A percentile compares a stretch with the other conserved stretches of the same genome.
Conservation (phyloP, 768 basidiomycete species). For the Coprinopsis sp. region DNA sequence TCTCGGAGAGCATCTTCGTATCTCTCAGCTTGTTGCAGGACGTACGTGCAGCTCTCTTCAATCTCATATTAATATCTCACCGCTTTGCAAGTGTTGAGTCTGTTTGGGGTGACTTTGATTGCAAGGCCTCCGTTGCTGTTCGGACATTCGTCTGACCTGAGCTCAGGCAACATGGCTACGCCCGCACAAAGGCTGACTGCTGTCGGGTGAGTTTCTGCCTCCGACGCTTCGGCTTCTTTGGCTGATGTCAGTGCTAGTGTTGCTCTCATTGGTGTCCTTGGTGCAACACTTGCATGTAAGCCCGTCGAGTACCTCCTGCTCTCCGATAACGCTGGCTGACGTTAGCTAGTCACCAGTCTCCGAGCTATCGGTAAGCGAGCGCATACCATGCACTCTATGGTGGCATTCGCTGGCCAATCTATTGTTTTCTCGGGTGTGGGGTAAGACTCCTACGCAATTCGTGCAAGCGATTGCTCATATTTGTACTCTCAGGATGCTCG, state of each 20-base stretch:
- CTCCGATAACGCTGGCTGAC: background rate
- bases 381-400: conserved; percentile 63
- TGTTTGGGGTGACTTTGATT: conserved; percentile 76
- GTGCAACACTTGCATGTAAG: conserved; percentile 67
- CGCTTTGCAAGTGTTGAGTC: conserved; percentile 45
- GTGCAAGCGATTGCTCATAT: background rate
- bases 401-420: conserved; percentile 57
- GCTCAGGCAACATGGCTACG: conserved; percentile 14
- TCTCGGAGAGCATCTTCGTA: conserved; percentile 55
- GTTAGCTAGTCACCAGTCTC: conserved; percentile 27
- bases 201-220: conserved; percentile 43
- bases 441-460: conserved; percentile 18
- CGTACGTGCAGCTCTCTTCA: conserved; percentile 20
- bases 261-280: conserved; percentile 59
- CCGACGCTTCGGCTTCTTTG: background rate
- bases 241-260: conserved; percentile 37
- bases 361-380: conserved; percentile 69
- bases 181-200: conserved; percentile 48
- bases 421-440: conserved; percentile 32
- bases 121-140: conserved; percentile 77
- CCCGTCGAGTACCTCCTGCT: background rate
- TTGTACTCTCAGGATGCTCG: conserved; percentile 33
- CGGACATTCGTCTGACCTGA: conserved; percentile 24
- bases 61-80: background rate
- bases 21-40: conserved; percentile 50